Conservation (phyloP, 2,329 filamentous ascomycete species). For the Epichloe scottii region DNA sequence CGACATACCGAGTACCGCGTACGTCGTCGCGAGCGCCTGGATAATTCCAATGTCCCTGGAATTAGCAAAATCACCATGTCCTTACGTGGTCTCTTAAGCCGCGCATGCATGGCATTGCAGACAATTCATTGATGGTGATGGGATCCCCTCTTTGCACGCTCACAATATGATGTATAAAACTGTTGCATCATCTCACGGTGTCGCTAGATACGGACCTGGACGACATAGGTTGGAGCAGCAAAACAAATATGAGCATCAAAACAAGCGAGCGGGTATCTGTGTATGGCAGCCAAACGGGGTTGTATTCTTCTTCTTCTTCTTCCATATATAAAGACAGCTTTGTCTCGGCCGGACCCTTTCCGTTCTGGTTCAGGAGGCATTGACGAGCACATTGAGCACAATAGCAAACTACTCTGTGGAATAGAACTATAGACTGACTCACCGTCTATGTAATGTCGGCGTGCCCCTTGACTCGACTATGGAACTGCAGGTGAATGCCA, state of each 20-base stretch:
- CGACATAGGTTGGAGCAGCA: too few species aligned
- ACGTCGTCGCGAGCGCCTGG: neutral
- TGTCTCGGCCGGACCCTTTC: neutral
- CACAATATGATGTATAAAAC: neutral
- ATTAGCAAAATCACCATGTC: neutral
- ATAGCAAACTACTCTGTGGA: neutral
- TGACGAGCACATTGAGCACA: neutral
- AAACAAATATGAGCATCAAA: too few species aligned
- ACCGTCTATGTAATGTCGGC: too few species aligned
- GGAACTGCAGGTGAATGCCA: too few species aligned
- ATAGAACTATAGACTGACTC: too few species aligned
- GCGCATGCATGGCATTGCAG: neutral
- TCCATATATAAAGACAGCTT: neutral
- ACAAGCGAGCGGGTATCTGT: too few species aligned
- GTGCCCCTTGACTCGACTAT: too few species aligned
- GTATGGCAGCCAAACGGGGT: too few species aligned
- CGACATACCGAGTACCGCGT: neutral
- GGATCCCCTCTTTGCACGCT: neutral
- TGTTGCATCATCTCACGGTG: neutral
- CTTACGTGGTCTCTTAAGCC: neutral
- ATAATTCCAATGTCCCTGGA: neutral
- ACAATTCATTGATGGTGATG: neutral
- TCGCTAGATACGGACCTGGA: too few species aligned
- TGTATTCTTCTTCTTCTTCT: too few species aligned
- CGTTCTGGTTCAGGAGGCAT: neutral